Conservation (phyloP, 768 basidiomycete species). For the Suillus plorans region DNA sequence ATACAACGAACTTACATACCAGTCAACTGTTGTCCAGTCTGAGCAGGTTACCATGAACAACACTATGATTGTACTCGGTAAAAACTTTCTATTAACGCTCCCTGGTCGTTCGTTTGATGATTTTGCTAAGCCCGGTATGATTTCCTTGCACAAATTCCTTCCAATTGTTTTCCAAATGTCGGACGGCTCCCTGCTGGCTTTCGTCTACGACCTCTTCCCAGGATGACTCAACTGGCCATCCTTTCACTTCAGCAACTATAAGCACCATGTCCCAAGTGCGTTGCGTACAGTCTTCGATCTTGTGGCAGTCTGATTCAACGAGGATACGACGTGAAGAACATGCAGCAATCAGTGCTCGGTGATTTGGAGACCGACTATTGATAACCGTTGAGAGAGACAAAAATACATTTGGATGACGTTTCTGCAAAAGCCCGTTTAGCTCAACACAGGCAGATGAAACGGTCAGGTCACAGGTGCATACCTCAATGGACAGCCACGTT, state of each 20-base stretch:
- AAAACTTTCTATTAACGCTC: slow-evolving; percentile 4
- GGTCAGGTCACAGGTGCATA: slow-evolving; percentile 30
- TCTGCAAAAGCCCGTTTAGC: slow-evolving; percentile 40
- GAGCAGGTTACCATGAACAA: background rate
- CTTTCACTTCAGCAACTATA: slow-evolving; percentile 70
- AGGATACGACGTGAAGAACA: slow-evolving; percentile 71
- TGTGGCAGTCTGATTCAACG: slow-evolving; percentile 83
- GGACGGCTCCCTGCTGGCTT: slow-evolving; percentile 60
- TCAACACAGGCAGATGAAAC: background rate
- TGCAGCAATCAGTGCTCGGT: slow-evolving; percentile 60
- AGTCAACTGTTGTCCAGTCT: background rate
- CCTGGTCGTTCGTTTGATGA: background rate
- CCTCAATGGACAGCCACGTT: slow-evolving; percentile 75
- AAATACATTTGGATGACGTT: slow-evolving; percentile 72
- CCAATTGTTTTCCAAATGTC: slow-evolving; percentile 74
- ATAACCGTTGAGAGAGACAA: slow-evolving; percentile 87
- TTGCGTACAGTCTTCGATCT: slow-evolving; percentile 54
- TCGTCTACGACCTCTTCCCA: slow-evolving; percentile 44
- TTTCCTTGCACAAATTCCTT: slow-evolving; percentile 50
- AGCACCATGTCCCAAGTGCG: slow-evolving; percentile 78
- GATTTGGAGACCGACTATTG: slow-evolving; percentile 68
- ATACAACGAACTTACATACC: background rate
- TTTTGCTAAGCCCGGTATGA: slow-evolving; percentile 29
- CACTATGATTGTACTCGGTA: background rate
- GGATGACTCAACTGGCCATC: slow-evolving; percentile 69